A percentile compares a stretch with the other conserved stretches of the same genome.
Conservation (phyloP, 2,329 filamentous ascomycete species). For the Moelleriella libera region DNA sequence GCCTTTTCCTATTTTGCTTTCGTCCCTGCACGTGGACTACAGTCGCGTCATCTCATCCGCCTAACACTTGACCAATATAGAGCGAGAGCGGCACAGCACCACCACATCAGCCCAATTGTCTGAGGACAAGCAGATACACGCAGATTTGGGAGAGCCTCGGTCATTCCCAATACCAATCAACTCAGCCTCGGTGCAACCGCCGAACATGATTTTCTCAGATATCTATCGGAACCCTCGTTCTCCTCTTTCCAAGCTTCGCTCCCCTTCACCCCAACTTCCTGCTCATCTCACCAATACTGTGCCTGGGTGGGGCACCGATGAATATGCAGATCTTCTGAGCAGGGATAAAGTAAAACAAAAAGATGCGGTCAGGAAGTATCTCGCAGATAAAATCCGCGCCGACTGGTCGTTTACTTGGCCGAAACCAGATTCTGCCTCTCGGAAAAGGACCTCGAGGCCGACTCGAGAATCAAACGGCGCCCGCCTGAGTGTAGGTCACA, state of each 20-base stretch:
- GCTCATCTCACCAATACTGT: constrained; percentile 13
- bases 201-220: constrained; percentile 42
- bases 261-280: constrained; percentile 16
- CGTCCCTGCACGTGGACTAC: background rate
- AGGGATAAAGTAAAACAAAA: constrained; percentile 49
- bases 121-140: background rate
- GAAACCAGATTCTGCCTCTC: background rate
- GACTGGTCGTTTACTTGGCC: constrained; percentile 48
- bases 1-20: background rate
- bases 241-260: constrained; percentile 36
- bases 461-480: too few species aligned
- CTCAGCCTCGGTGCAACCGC: background rate
- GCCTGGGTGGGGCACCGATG: constrained; percentile 27
- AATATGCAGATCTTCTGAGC: constrained; percentile 46
- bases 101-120: background rate
- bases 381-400: constrained; percentile 37
- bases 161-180: background rate
- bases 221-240: constrained; percentile 42
- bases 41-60: background rate
- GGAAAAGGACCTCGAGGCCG: background rate
- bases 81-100: background rate
- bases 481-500: too few species aligned
- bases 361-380: constrained; percentile 42
- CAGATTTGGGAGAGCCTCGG: background rate
- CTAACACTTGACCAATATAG: background rate